A percentile compares a stretch with the other conserved stretches of the same genome.
Evolutionary conservation across 768 basidiomycete species (phyloP).

Genomic region (Russula sp.): DNA sequence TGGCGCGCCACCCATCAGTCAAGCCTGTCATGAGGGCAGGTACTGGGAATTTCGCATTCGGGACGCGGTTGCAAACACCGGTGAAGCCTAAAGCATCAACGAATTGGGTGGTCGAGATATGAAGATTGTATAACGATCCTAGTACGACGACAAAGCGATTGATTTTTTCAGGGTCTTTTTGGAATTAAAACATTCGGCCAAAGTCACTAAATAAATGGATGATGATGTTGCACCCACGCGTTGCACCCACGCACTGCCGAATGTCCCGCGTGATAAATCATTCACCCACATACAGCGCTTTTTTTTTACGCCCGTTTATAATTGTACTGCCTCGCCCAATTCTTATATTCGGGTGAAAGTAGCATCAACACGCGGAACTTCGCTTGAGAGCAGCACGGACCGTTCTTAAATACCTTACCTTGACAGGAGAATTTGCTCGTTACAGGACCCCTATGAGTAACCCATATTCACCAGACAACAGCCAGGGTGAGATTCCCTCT

Average conservation of each 20-base stretch:
- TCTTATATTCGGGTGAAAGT: neutral
- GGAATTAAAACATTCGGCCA: neutral
- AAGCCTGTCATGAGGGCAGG: slow-evolving; percentile 32
- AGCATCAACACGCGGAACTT: neutral
- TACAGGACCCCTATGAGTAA: slow-evolving; percentile 5
- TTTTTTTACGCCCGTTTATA: neutral
- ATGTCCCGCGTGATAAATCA: neutral
- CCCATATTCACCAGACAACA: neutral
- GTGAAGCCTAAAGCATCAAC: neutral
- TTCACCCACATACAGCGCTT: neutral
- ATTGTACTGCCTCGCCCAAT: slow-evolving; percentile 14
- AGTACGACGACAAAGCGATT: neutral
- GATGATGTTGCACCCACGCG: neutral
- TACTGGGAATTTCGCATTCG: slow-evolving; percentile 75
- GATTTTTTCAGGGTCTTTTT: neutral
- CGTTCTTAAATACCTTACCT: neutral
- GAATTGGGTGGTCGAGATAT: neutral
- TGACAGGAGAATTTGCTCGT: neutral
- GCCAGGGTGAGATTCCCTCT: neutral
- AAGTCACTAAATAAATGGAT: neutral
- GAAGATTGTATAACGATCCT: neutral
- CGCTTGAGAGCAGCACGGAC: neutral
- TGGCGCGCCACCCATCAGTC: slow-evolving; percentile 9
- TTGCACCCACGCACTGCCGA: neutral
- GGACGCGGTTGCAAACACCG: slow-evolving; percentile 31